These are phyloP conservation scores for Acanthamoeba divionensis DNA, from an alignment of 208 protist genomes.

Conservation along the genomic window DNA sequence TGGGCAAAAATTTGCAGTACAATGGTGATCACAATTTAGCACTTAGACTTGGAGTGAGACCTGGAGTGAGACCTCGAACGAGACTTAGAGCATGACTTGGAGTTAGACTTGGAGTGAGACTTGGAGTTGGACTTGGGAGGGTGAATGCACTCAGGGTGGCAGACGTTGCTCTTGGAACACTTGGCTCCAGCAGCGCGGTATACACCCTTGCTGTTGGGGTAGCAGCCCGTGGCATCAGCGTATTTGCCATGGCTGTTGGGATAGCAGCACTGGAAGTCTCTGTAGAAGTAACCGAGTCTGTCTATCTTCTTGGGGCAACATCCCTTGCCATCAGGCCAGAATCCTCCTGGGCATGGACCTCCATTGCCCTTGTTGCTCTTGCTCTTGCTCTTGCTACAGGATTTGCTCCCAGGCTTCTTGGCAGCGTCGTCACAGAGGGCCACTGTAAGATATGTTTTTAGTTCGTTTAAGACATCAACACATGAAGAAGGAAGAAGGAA, in stretches of 20 bases:
- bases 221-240: neutral
- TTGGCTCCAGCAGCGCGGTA: neutral
- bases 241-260: neutral
- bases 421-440: neutral
- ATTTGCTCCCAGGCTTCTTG: neutral
- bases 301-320: neutral
- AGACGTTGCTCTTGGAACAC: no score
- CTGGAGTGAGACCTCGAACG: no score
- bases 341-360: neutral
- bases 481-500: no score
- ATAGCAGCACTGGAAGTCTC: neutral
- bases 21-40: no score
- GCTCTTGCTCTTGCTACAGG: neutral
- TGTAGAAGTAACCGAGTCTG: neutral
- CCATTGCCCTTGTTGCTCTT: neutral
- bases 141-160: no score
- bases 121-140: no score
- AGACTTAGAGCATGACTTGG: no score
- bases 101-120: no score
- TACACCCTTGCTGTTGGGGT: neutral
- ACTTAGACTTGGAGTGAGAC: no score
- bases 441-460: no score
- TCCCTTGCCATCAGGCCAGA: neutral
- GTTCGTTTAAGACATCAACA: no score
- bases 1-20: no score